A percentile compares a stretch with the other conserved stretches of the same genome.
Conservation (phyloP, 208 protist genomes). For the Trypanosoma scelopori region DNA sequence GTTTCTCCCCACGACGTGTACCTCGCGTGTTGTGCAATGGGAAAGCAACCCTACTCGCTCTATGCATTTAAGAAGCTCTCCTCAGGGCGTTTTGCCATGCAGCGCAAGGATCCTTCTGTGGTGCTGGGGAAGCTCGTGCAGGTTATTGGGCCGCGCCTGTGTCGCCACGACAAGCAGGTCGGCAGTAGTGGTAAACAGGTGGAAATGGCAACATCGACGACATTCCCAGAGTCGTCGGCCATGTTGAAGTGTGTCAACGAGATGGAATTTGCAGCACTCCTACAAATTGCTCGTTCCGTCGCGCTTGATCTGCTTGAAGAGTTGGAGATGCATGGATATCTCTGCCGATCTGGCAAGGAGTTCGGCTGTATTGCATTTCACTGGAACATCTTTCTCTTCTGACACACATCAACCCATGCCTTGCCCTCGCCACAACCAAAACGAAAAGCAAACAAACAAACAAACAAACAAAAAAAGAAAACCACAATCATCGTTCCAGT, state of each 20-base stretch:
- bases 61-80: constrained; percentile 64
- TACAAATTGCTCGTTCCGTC: constrained; percentile 56
- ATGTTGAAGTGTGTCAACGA: constrained; percentile 61
- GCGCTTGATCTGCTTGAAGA: constrained; percentile 60
- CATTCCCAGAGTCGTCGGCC: constrained; percentile 32
- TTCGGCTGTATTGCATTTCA: constrained; percentile 69
- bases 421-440: background rate
- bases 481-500: background rate
- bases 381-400: constrained; percentile 89
- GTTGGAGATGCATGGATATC: constrained; percentile 50
- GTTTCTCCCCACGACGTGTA: constrained; percentile 80
- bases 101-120: constrained; percentile 59
- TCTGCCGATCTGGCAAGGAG: constrained; percentile 70
- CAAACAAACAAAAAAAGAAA: constrained; percentile 3
- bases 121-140: constrained; percentile 47
- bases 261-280: constrained; percentile 47
- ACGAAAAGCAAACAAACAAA: no score
- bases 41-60: constrained; percentile 30
- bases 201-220: constrained; percentile 29
- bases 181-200: background rate
- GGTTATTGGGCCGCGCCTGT: constrained; percentile 62
- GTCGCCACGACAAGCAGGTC: constrained; percentile 1
- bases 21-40: constrained; percentile 53
- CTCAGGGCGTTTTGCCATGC: constrained; percentile 71
- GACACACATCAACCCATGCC: background rate